Evolutionary conservation across 2,329 filamentous ascomycete genomes (phyloP), one percentile per base, ranked within the genome.

Genomic region (Beauveria sp.): DNA sequence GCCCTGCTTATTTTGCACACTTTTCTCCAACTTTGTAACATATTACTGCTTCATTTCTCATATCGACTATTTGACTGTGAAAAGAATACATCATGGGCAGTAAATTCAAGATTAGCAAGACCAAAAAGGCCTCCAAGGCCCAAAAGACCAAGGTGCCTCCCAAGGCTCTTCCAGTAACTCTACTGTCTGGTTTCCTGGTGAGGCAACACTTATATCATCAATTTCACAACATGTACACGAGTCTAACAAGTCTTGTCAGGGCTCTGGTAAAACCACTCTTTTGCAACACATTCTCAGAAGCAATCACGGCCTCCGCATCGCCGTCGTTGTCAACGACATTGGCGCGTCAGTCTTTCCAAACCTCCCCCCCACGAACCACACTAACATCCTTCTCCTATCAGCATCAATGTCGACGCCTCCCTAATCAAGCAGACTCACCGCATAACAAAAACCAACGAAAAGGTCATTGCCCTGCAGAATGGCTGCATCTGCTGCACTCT

Each of bases 401-500:
- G 82, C 0, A 75, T 88, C 56, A 89, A 89, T 65, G 83, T 89
- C 65, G 86, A 89, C 62, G 86, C 85, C 0, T 79, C 83, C 5
- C 74, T 88, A 0, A 83, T 88, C 50, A 80, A 81, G 18, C 76
- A 83, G 61, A 79, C 74, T 1, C 80, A 85, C 67, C 79, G 79
- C 26, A 72, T 88, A 42, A 82, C 81, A 2, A 80, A 83, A 65
- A 83, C 82, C 0, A 75, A 86, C 45, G 85, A 88, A 65, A 87
- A 88, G 65, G 78, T 89, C 38, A 83, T 89, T 18, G 82, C 86
- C 10, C 79, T 90, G 60, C 86, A 89, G 67, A 90, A 89, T 64
- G 87, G 88, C 10, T 91, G 88, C 66, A 91, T 91, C 67, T 91
- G 88, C 76, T 91, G 88, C 67, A 91, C 88, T 0, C 77, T 91